Percentiles rank a stretch among this genome's conserved stretches.
These are phyloP conservation scores for Chenopodium album DNA, from an alignment of 148 eudicot species.

Conservation along the genomic window DNA sequence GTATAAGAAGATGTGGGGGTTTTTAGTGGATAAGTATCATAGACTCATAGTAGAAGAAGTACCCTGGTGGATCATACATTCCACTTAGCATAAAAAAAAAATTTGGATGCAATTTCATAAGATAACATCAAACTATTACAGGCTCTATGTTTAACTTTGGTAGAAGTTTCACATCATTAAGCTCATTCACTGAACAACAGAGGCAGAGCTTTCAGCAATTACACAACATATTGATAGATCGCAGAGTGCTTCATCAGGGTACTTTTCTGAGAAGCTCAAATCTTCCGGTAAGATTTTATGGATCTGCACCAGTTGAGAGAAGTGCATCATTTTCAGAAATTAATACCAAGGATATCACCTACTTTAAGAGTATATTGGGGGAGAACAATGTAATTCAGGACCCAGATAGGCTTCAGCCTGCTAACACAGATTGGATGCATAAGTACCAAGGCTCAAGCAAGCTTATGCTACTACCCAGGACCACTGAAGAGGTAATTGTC, in stretches of 20 bases:
- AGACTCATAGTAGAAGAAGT: background rate
- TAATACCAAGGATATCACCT: constrained; percentile 60
- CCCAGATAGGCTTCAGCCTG: constrained; percentile 65
- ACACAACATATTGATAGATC: constrained; percentile 13
- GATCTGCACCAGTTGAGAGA: constrained; percentile 50
- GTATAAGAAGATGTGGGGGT: background rate
- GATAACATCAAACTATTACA: constrained; percentile 24
- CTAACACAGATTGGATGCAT: constrained; percentile 95
- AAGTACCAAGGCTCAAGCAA: constrained; percentile 87
- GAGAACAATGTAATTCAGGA: constrained; percentile 83
- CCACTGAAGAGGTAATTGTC: constrained; percentile 68
- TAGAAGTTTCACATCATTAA: constrained; percentile 15
- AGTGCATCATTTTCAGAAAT: constrained; percentile 56
- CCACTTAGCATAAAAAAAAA: background rate
- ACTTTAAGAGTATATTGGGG: constrained; percentile 71
- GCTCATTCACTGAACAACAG: constrained; percentile 23
- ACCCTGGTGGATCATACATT: constrained; percentile 3
- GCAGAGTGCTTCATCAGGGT: constrained; percentile 13
- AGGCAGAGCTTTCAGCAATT: constrained; percentile 8
- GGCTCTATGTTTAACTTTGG: constrained; percentile 30
- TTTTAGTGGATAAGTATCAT: background rate
- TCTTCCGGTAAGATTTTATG: constrained; percentile 44
- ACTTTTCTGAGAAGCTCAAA: constrained; percentile 22
- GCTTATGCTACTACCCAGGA: constrained; percentile 77
- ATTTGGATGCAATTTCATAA: constrained; percentile 5